Conservation (phyloP, 208 protist genomes). For the Leishmania tarentolae region DNA sequence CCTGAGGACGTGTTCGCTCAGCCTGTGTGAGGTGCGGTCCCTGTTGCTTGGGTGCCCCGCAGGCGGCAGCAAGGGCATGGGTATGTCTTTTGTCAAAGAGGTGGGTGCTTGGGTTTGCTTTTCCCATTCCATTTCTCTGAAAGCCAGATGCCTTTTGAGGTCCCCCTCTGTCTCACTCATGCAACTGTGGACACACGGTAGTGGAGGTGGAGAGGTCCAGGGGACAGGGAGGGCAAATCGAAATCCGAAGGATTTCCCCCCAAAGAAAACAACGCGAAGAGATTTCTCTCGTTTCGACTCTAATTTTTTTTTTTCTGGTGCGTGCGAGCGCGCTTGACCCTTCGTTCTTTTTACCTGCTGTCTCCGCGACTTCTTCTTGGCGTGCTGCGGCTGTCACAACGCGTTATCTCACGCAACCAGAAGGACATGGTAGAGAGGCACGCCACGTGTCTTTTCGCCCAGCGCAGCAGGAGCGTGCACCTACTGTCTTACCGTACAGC, state of each 20-base stretch:
- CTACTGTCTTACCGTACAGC: not conserved
- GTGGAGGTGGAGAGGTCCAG: too few species aligned
- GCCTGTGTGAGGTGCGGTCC: not conserved
- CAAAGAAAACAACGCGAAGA: not conserved
- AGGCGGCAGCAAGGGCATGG: not conserved
- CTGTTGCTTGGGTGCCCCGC: not conserved
- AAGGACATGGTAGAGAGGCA: not conserved
- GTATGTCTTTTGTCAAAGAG: not conserved
- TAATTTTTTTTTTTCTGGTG: not conserved
- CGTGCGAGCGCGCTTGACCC: not conserved
- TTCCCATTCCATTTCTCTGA: not conserved
- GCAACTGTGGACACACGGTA: not conserved
- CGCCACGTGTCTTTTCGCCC: not conserved
- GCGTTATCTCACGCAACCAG: not conserved
- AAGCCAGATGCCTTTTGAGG: not conserved
- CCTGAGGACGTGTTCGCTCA: not conserved
- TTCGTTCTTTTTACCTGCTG: not conserved
- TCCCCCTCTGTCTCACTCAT: not conserved
- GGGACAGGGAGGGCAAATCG: too few species aligned
- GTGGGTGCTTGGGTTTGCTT: not conserved
- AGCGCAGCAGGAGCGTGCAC: not conserved
- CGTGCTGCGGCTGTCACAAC: not conserved
- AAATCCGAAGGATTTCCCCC: not conserved
- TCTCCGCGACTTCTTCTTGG: not conserved
- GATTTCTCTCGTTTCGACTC: not conserved